A percentile compares a stretch with the other conserved stretches of the same genome.
phyloP scores from a whole-genome alignment of 768 basidiomycete species.

The Boletus patriciae region DNA sequence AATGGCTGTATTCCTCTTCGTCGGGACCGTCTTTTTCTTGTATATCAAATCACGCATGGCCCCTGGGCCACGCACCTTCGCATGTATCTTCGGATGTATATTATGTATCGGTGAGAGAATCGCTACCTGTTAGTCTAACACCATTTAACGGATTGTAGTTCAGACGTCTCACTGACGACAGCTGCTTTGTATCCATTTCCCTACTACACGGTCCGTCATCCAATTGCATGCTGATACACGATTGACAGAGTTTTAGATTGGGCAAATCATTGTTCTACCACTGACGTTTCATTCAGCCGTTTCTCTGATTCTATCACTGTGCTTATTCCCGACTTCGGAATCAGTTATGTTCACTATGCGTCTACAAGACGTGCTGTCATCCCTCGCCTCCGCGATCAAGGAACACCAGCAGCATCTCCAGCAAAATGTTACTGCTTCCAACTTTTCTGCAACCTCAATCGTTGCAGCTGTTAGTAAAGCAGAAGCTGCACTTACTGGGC shows the following conservation, averaged over 20 bases:
- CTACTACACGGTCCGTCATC: constrained; percentile 47
- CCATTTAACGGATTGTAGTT: not conserved
- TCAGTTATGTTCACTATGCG: constrained; percentile 57
- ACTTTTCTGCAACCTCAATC: constrained; percentile 36
- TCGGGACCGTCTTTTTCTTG: constrained; percentile 56
- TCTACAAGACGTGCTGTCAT: constrained; percentile 47
- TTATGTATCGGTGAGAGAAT: constrained; percentile 46
- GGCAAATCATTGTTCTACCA: constrained; percentile 54
- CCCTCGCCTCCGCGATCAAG: constrained; percentile 45
- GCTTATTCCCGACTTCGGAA: constrained; percentile 64
- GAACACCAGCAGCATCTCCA: constrained; percentile 49
- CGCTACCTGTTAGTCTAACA: not conserved
- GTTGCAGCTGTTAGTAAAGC: constrained; percentile 34
- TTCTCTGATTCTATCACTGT: constrained; percentile 48
- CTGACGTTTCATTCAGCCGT: constrained; percentile 59
- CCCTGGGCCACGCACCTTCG: constrained; percentile 62
- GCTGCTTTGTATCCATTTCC: constrained; percentile 65
- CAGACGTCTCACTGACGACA: constrained; percentile 62
- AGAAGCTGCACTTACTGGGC: constrained; percentile 51
- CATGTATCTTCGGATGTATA: constrained; percentile 59
- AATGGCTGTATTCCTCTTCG: constrained; percentile 59
- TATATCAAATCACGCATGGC: constrained; percentile 60
- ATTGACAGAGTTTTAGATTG: constrained; percentile 39
- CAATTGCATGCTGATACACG: not conserved
- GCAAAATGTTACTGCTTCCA: constrained; percentile 37